Evolutionary conservation across 768 basidiomycete genomes (phyloP).

Genomic region (Panellus pusillus): DNA sequence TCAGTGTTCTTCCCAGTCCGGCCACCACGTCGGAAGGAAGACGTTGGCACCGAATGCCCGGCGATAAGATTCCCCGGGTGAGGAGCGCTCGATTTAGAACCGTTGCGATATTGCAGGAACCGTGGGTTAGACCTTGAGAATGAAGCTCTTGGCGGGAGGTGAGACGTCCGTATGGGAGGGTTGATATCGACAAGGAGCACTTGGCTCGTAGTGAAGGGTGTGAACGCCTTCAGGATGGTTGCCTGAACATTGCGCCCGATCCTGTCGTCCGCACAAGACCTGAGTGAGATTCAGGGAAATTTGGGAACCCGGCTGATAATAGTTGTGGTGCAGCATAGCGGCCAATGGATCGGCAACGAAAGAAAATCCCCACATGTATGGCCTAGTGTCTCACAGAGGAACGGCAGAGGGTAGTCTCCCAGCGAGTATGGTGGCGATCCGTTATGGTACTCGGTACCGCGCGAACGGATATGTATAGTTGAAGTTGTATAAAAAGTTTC

Average conservation of each 20-base stretch:
- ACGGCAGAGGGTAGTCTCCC: too few relatives aligned
- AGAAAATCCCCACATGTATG: too few relatives aligned
- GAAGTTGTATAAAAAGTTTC: too few relatives aligned
- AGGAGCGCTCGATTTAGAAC: slow-evolving; percentile 13
- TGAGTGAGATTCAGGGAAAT: slow-evolving; percentile 17
- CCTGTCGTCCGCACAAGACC: slow-evolving; percentile 16
- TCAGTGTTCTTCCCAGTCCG: slow-evolving; percentile 20
- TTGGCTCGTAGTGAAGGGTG: slow-evolving; percentile 23
- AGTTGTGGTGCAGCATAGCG: slow-evolving; percentile 17
- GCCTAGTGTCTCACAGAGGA: too few relatives aligned
- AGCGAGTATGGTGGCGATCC: too few relatives aligned
- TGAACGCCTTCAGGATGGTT: slow-evolving; percentile 19
- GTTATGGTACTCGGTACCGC: too few relatives aligned
- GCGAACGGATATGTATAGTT: too few relatives aligned
- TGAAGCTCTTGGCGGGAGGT: slow-evolving; percentile 2
- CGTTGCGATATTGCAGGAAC: slow-evolving; percentile 17
- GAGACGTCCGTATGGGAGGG: slow-evolving; percentile 11
- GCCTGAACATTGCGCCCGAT: slow-evolving; percentile 14
- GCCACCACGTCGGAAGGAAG: slow-evolving; percentile 19
- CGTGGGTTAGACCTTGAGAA: slow-evolving; percentile 22
- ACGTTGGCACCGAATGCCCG: slow-evolving; percentile 8
- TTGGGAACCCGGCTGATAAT: slow-evolving; percentile 20
- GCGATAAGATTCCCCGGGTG: slow-evolving; percentile 22
- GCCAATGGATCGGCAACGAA: neutral
- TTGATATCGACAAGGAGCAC: slow-evolving; percentile 20